A percentile compares a stretch with the other conserved stretches of the same genome.
These are phyloP conservation scores for Tetracladium marchalianum DNA, from an alignment of 495 filamentous ascomycete species.

Conservation along the genomic window DNA sequence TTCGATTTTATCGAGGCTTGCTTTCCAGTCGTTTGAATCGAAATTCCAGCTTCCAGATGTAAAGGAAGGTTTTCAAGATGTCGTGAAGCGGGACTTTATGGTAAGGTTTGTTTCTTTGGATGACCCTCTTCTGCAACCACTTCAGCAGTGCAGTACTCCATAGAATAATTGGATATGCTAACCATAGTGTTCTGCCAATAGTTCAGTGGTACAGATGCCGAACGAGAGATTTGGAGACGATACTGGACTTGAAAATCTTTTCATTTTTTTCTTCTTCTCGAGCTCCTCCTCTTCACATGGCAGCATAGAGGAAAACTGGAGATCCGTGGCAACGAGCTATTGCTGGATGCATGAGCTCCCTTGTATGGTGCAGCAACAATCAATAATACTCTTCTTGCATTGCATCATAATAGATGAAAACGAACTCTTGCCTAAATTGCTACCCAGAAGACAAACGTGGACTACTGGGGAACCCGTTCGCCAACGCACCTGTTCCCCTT, in stretches of 20 bases:
- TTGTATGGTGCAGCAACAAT: too few species aligned
- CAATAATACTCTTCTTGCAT: too few species aligned
- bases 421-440: too few species aligned
- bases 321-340: too few species aligned
- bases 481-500: too few species aligned
- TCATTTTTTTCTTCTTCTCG: too few species aligned
- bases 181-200: constrained; percentile 15
- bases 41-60: constrained; percentile 61
- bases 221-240: constrained; percentile 51
- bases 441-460: too few species aligned
- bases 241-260: constrained; percentile 54
- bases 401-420: too few species aligned
- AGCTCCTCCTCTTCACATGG: too few species aligned
- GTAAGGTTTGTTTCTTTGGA: constrained; percentile 25
- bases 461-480: too few species aligned
- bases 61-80: constrained; percentile 76
- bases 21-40: constrained; percentile 63
- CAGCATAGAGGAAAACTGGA: too few species aligned
- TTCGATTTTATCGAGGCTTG: constrained; percentile 61
- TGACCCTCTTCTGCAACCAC: neutral
- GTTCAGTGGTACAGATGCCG: constrained; percentile 48
- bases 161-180: constrained; percentile 3
- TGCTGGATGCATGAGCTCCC: too few species aligned
- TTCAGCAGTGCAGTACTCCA: neutral
- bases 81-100: constrained; percentile 47